Base-by-base conservation (phyloP, 2,329 filamentous ascomycete species). In the Rhinocladiella similis region DNA sequence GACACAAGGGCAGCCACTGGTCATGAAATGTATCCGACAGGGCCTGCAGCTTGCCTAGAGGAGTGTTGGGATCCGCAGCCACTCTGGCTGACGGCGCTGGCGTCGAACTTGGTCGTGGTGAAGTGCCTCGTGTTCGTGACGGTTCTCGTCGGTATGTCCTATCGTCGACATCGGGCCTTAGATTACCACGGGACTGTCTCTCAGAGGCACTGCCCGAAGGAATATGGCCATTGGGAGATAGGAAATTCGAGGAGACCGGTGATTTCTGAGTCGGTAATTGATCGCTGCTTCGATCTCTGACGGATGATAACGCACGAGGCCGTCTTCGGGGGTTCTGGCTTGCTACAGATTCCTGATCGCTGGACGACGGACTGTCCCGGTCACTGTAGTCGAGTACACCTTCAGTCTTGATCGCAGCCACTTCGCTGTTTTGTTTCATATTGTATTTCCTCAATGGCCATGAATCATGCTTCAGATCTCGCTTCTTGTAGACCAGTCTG, bases 391-490 rank as follows among this genome's bases (percentile, higher is more conserved):
- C 55, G 27, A 58, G 51, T 5, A 56, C n/a, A 16, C 57, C 47
- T 43, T 76, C 73, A 3, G 73, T 75, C 25, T 78, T 72, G 38
- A 78, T 75, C 50, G 73, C 76, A 53, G 77, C 65, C 47, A 79
- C 70, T 62, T 77, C 73, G 3, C 75, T 78, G 49, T 78, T 71
- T 59, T 79, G 77, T 60, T 78, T 78, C 35, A 79, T 67, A 14
- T 75, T 73, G 56, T 77, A 75, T 35, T 70, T 65, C 57, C 72
- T 73, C 54, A 76, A 74, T 9, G 72, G 64, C 39, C 61, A 60
- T 4, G 61, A 53, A 61, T 79, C 72, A 56, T 77, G 68, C 51
- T 73, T 74, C 47, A 80, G 64, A 35, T 76, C 59, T 27, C 70
- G 73, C 22, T 75, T 75, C 65, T 79, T 79, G 66, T 79, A 80